Percentiles rank a stretch among this genome's conserved stretches.
Evolutionary conservation across 2,329 filamentous ascomycete species (phyloP).

Genomic region (Macrophomina phaseolina): DNA sequence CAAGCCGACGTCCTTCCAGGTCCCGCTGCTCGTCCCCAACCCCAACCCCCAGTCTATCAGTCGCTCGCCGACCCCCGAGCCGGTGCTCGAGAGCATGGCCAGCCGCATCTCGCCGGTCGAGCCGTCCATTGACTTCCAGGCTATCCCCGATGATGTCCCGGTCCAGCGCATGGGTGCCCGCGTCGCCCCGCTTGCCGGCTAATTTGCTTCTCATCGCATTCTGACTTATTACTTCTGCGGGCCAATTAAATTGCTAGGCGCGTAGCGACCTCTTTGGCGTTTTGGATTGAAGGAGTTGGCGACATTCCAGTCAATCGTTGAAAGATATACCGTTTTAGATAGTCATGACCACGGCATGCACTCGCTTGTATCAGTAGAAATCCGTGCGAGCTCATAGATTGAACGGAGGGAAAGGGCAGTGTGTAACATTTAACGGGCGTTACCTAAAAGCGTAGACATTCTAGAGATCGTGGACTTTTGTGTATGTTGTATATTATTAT

Average conservation of each 20-base stretch:
- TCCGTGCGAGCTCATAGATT: neutral
- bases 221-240: neutral
- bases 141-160: constrained; percentile 35
- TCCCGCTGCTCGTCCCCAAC: constrained; percentile 22
- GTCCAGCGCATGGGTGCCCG: constrained; percentile 41
- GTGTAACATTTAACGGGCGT: neutral
- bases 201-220: neutral
- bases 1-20: neutral
- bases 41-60: constrained; percentile 31
- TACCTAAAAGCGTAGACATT: neutral
- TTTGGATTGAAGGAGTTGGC: neutral
- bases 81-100: constrained; percentile 45
- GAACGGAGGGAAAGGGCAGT: neutral
- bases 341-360: constrained; percentile 14
- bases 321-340: neutral
- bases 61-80: constrained; percentile 40
- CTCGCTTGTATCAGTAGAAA: constrained; percentile 7
- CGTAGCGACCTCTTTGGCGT: constrained; percentile 7
- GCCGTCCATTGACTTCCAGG: constrained; percentile 12
- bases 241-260: constrained; percentile 11
- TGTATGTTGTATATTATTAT: neutral
- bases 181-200: constrained; percentile 31
- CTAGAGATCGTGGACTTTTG: neutral
- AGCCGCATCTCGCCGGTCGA: constrained; percentile 30
- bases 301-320: constrained; percentile 9